phyloP scores from a whole-genome alignment of 148 eudicot species.

The Vaccinium myrtillus region DNA sequence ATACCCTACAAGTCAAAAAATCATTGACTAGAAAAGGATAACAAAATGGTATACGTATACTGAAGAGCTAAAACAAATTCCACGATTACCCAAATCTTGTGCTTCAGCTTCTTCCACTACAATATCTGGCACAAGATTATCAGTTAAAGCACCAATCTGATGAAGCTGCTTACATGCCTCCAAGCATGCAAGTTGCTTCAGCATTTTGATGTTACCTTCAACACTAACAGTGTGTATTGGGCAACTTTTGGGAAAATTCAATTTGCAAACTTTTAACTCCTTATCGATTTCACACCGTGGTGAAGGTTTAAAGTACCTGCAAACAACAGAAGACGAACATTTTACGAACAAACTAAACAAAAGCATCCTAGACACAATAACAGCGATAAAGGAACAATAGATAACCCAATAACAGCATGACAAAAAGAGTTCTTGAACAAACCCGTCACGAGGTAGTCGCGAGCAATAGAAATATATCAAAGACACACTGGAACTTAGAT shows the following conservation, averaged over 20 bases:
- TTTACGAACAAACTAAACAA: neutral
- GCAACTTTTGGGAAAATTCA: constrained; percentile 71
- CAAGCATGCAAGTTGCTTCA: constrained; percentile 71
- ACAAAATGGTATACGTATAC: neutral
- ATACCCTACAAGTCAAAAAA: constrained; percentile 26
- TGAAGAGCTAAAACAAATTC: neutral
- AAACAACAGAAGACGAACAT: constrained; percentile 16
- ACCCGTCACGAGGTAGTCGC: constrained; percentile 87
- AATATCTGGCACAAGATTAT: constrained; percentile 79
- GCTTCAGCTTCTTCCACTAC: constrained; percentile 50
- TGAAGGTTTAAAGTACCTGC: constrained; percentile 75
- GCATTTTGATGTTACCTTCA: constrained; percentile 41
- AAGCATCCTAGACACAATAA: neutral
- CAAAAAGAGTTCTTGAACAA: constrained; percentile 22
- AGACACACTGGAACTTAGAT: constrained; percentile 60
- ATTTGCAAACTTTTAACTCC: constrained; percentile 37
- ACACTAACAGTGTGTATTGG: constrained; percentile 51
- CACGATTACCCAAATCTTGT: constrained; percentile 43
- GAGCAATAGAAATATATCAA: constrained; percentile 81
- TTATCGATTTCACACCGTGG: constrained; percentile 54
- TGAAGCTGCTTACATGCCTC: constrained; percentile 87
- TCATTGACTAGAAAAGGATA: neutral
- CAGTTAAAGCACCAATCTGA: constrained; percentile 68
- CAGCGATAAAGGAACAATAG: neutral
- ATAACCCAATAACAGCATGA: neutral